Evolutionary conservation across 129 eudicot species (phyloP).

Genomic region (Centella asiatica): DNA sequence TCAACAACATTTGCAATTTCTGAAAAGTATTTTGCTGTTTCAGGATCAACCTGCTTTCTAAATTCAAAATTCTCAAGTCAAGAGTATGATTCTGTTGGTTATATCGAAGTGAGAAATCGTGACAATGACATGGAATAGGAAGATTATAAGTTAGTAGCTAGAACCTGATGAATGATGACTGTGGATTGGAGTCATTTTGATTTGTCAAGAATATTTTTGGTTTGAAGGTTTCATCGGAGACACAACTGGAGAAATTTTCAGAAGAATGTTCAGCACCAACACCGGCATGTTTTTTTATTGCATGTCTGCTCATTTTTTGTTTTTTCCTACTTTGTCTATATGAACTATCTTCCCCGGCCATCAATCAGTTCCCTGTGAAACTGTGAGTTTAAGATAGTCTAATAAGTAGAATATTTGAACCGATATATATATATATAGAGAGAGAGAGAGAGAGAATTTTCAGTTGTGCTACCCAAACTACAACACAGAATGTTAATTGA

Average conservation of each 20-base stretch:
- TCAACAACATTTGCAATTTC: constrained; percentile 51
- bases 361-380: constrained; percentile 16
- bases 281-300: constrained; percentile 32
- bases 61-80: constrained; percentile 25
- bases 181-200: constrained; percentile 27
- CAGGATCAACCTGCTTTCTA: constrained; percentile 57
- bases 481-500: neutral
- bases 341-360: constrained; percentile 23
- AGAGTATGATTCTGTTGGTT: neutral
- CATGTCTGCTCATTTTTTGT: constrained; percentile 51
- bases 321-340: constrained; percentile 29
- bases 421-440: too few species aligned
- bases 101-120: neutral
- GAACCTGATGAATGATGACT: constrained; percentile 68
- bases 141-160: neutral
- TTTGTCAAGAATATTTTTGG: constrained; percentile 24
- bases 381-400: constrained; percentile 24
- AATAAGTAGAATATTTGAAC: constrained; percentile 32
- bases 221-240: constrained; percentile 14
- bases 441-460: too few species aligned
- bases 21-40: constrained; percentile 41
- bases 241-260: constrained; percentile 29
- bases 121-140: neutral
- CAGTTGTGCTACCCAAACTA: neutral
- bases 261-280: constrained; percentile 21